Evolutionary conservation across 2,329 filamentous ascomycete genomes (phyloP).

Genomic region (Alternaria gansuensis): DNA sequence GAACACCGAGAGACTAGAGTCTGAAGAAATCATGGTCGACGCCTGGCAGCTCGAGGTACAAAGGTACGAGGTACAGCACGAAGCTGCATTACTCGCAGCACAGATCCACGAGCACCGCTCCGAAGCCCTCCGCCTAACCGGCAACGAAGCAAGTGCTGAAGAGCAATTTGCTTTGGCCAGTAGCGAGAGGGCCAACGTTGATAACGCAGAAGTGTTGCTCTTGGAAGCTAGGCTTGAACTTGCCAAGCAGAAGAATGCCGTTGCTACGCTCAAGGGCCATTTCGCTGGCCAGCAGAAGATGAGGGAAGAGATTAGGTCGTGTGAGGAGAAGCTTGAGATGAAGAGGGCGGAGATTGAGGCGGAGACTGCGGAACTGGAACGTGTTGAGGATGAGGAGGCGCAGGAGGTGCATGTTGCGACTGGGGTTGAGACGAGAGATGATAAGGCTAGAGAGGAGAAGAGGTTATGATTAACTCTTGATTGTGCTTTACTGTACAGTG

Average conservation of each 20-base stretch:
- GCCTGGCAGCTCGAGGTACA: constrained; percentile 30
- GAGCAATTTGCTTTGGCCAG: constrained; percentile 26
- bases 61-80: constrained; percentile 25
- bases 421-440: background rate
- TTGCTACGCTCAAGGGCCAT: constrained; percentile 21
- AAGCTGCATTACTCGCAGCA: constrained; percentile 33
- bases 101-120: constrained; percentile 38
- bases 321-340: constrained; percentile 21
- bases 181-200: constrained; percentile 28
- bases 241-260: constrained; percentile 24
- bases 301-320: constrained; percentile 19
- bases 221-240: constrained; percentile 25
- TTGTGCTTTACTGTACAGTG: constrained; percentile 27
- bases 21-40: constrained; percentile 29
- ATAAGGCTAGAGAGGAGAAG: constrained; percentile 17
- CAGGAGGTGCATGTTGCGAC: background rate
- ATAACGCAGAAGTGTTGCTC: constrained; percentile 21
- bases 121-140: constrained; percentile 26
- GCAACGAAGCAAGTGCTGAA: constrained; percentile 23
- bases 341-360: constrained; percentile 23
- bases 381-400: constrained; percentile 1
- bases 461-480: constrained; percentile 11
- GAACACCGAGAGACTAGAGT: constrained; percentile 23
- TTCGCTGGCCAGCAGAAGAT: constrained; percentile 21
- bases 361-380: constrained; percentile 8